A percentile compares a stretch with the other conserved stretches of the same genome.
These are phyloP conservation scores for Ammopiptanthus mongolicus DNA, from an alignment of 306 rosid genomes.

Conservation along the genomic window DNA sequence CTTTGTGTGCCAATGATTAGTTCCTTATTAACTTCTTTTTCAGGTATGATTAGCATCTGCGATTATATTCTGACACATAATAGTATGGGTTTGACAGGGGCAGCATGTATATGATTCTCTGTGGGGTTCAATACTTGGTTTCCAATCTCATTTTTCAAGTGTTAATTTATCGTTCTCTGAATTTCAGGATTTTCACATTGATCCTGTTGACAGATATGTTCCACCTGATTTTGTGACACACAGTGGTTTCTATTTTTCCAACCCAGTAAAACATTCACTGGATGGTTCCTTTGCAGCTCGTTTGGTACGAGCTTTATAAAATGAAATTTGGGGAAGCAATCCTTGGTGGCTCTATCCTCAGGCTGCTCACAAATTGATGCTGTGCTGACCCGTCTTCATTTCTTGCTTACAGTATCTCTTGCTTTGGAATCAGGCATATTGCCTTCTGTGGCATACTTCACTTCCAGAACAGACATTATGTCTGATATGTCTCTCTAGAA, in stretches of 20 bases:
- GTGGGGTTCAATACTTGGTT: neutral
- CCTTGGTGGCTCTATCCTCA: slow-evolving; percentile 1
- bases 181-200: slow-evolving; percentile 62
- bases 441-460: neutral
- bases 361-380: neutral
- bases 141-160: slow-evolving; percentile 14
- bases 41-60: neutral
- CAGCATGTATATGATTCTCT: neutral
- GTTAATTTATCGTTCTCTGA: slow-evolving; percentile 21
- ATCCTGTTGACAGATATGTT: slow-evolving; percentile 53
- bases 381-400: neutral
- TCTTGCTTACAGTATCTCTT: neutral
- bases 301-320: slow-evolving; percentile 40
- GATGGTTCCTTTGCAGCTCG: slow-evolving; percentile 88
- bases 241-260: slow-evolving; percentile 65
- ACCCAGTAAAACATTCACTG: slow-evolving; percentile 66
- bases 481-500: neutral
- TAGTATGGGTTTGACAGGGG: neutral
- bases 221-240: slow-evolving; percentile 57
- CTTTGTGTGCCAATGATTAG: neutral
- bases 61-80: neutral
- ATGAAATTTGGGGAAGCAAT: neutral
- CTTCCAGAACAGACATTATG: neutral
- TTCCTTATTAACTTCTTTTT: neutral
- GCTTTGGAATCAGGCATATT: slow-evolving; percentile 9